Conservation (phyloP, 2,329 filamentous ascomycete species). For the Lasiodiplodia citricola region DNA sequence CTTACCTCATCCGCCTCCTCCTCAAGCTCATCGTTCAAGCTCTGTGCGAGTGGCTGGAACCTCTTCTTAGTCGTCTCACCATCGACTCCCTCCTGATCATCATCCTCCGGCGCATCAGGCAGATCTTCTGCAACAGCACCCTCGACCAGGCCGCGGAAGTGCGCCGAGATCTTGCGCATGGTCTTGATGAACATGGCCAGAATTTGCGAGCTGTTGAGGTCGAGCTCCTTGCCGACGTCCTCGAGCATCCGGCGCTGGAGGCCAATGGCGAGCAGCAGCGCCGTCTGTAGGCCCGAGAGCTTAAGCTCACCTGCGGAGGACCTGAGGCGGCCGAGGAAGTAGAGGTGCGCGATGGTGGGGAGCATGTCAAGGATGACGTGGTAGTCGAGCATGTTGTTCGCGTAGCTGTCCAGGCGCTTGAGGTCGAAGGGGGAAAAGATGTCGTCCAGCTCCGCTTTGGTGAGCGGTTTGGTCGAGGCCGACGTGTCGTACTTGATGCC, state of each 20-base stretch:
- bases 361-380: slow-evolving; percentile 95
- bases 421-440: slow-evolving; percentile 89
- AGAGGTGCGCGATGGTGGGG: slow-evolving; percentile 79
- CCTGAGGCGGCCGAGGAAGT: slow-evolving; percentile 80
- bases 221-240: slow-evolving; percentile 77
- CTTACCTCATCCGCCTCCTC: slow-evolving; percentile 81
- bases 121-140: slow-evolving; percentile 62
- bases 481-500: slow-evolving; percentile 71
- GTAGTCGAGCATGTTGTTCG: slow-evolving; percentile 96
- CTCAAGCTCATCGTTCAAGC: slow-evolving; percentile 80
- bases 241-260: slow-evolving; percentile 90
- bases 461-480: slow-evolving; percentile 62
- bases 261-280: slow-evolving; percentile 82
- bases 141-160: slow-evolving; percentile 78
- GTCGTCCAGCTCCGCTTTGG: slow-evolving; percentile 76
- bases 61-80: slow-evolving; percentile 65
- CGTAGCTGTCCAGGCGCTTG: slow-evolving; percentile 92
- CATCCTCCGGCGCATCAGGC: slow-evolving; percentile 50
- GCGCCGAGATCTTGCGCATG: slow-evolving; percentile 80
- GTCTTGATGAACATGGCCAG: slow-evolving; percentile 98
- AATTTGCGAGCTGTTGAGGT: slow-evolving; percentile 75
- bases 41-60: slow-evolving; percentile 72
- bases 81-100: slow-evolving; percentile 65
- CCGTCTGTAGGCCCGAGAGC: slow-evolving; percentile 81
- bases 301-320: slow-evolving; percentile 58